Evolutionary conservation across 495 filamentous ascomycete genomes (phyloP), one percentile per base, ranked within the genome.

Genomic region (Aspergillus ostianus): DNA sequence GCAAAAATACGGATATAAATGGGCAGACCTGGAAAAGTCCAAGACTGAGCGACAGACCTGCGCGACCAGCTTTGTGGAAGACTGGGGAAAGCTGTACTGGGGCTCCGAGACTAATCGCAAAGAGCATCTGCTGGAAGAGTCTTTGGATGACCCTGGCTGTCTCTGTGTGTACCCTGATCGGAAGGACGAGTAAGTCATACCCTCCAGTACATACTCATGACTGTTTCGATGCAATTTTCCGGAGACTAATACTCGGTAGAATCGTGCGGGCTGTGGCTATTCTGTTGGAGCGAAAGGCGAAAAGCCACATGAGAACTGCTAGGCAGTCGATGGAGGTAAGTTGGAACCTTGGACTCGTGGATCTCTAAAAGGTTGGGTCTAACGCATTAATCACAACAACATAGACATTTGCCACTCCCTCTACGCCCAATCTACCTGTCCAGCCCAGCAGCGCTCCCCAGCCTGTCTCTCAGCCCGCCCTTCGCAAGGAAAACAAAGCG

Each of bases 211-310:
- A 47, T 26, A 20, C 17, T 20, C 13, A 12, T 26, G 27, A 17
- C 45, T 8, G 4, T 41, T 41, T 44, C 6, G 17, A 21, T 21
- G 36, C 8, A 7, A 52, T 51, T n/a, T 20, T 30, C 5, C 6
- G 55, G 55, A 19, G 48, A 47, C 21, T 53, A 27, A 57, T 48
- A 17, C 29, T 21, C 19, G 30, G 15, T 32, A 63, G 60, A 41
- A 55, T 63, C 17, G 26, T 55, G 7, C 30, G 52, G 10, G 51
- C 56, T 9, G 6, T 63, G 18, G 32, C 26, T 18, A 46, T 63
- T 7, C 45, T 63, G 27, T 51, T 63, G 8, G 52, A 63, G 19
- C 44, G 55, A 2, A 63, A 63, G 21, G 55, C 60, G 0, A 63
- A 58, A 9, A 8, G 15, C 20, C 13, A 17, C 23, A 8, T 27